phyloP scores from a whole-genome alignment of 139 green algal species.

The Chlorella sp. region DNA sequence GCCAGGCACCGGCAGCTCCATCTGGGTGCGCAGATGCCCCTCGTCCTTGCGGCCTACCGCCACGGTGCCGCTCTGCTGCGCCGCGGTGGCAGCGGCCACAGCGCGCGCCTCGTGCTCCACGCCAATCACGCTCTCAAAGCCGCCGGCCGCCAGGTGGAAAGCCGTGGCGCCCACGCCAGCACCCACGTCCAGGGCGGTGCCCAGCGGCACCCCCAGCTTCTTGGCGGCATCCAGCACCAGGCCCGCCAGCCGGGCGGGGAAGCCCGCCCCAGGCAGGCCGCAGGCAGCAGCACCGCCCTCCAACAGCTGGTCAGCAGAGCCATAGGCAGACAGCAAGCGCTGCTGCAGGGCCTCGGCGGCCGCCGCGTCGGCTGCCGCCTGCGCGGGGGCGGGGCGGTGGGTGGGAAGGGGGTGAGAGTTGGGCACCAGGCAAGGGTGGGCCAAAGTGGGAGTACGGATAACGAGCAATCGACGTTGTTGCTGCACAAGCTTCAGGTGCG shows the following conservation, averaged over 20 bases:
- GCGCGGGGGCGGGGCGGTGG: background rate
- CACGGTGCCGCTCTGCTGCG: slow-evolving; percentile 7
- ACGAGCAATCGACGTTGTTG: no score
- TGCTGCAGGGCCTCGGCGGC: slow-evolving; percentile 50
- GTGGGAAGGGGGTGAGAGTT: no score
- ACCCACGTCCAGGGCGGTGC: slow-evolving; percentile 69
- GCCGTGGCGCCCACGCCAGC: slow-evolving; percentile 66
- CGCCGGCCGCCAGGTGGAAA: slow-evolving; percentile 61
- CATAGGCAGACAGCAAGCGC: slow-evolving; percentile 53
- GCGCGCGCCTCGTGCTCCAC: slow-evolving; percentile 56
- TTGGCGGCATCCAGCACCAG: background rate
- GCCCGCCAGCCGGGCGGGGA: background rate
- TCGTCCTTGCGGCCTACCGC: slow-evolving; percentile 16
- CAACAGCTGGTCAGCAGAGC: slow-evolving; percentile 4
- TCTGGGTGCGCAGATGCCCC: slow-evolving; percentile 17
- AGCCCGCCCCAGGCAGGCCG: background rate
- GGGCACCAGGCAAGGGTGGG: no score
- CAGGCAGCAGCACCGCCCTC: background rate
- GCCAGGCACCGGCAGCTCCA: slow-evolving; percentile 15
- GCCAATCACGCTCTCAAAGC: slow-evolving; percentile 61
- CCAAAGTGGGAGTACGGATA: no score
- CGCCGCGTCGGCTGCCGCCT: slow-evolving; percentile 42
- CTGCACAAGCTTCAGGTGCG: no score
- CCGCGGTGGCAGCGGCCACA: slow-evolving; percentile 15
- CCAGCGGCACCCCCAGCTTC: slow-evolving; percentile 5